phyloP scores from a whole-genome alignment of 1,284 basidiomycete genomes.

The Leccinum pachyderme region DNA sequence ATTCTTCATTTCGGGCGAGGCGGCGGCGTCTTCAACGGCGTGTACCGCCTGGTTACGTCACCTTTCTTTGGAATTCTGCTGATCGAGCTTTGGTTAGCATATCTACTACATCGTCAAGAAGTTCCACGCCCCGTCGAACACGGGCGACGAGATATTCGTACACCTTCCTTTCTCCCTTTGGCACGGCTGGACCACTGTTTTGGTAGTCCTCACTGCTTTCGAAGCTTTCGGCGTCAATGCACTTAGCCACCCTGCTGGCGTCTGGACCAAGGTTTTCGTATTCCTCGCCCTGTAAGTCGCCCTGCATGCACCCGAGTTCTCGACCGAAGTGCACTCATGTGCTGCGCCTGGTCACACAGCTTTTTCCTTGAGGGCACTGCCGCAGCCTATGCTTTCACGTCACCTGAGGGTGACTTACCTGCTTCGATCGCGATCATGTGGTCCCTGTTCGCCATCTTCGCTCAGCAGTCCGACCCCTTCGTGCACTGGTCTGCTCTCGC shows the following conservation, averaged over 20 bases:
- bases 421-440: conserved; percentile 84
- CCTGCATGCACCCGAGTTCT: conserved; percentile 3
- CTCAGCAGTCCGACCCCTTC: conserved; percentile 63
- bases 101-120: conserved; percentile 94
- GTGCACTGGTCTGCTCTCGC: conserved; percentile 87
- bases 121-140: conserved; percentile 63
- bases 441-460: conserved; percentile 84
- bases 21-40: conserved; percentile 5
- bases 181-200: conserved; percentile 93
- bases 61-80: conserved; percentile 1
- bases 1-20: conserved; percentile 12
- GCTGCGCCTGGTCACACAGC: conserved; percentile 33
- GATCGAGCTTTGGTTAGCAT: conserved; percentile 47
- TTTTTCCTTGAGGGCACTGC: conserved; percentile 94
- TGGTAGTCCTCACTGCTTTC: conserved; percentile 86
- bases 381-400: conserved; percentile 88
- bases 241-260: conserved; percentile 60
- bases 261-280: conserved; percentile 93
- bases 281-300: conserved; percentile 75
- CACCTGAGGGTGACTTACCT: conserved; percentile 86
- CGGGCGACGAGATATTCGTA: conserved; percentile 76
- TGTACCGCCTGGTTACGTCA: conserved; percentile 4
- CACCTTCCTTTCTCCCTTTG: conserved; percentile 91
- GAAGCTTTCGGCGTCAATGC: conserved; percentile 89
- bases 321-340: conserved; percentile 9